Conservation (phyloP, 2,329 filamentous ascomycete species). For the Hyphodiscus sp. region DNA sequence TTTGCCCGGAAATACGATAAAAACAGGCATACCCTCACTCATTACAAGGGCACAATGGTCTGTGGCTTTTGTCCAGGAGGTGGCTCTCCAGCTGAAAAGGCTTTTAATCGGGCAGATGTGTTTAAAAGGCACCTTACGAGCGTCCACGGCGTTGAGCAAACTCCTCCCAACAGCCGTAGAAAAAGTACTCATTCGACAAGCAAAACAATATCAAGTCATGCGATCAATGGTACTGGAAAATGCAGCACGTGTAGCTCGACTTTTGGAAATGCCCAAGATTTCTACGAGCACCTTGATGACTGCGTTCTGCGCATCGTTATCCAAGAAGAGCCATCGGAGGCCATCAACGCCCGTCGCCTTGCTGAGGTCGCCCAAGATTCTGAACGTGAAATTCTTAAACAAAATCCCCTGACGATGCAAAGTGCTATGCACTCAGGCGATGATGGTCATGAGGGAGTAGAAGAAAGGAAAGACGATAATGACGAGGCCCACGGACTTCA, state of each 20-base stretch:
- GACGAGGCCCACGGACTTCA: not conserved
- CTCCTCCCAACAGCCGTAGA: conserved; percentile 78
- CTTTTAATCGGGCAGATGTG: conserved; percentile 89
- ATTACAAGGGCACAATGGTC: conserved; percentile 95
- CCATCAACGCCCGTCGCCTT: conserved; percentile 57
- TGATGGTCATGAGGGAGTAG: not conserved
- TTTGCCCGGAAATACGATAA: conserved; percentile 91
- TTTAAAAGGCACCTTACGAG: conserved; percentile 92
- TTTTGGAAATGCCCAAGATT: conserved; percentile 81
- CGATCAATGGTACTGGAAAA: conserved; percentile 71
- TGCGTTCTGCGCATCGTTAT: conserved; percentile 43
- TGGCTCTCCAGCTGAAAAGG: conserved; percentile 80
- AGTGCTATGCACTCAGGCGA: not conserved
- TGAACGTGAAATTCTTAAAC: not conserved
- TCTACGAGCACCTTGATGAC: conserved; percentile 86
- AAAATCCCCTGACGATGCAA: not conserved
- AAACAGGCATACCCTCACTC: conserved; percentile 87
- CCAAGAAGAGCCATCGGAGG: conserved; percentile 57
- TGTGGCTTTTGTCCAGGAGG: conserved; percentile 89
- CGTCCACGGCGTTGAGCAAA: conserved; percentile 87
- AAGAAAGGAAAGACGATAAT: not conserved
- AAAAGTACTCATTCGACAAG: conserved; percentile 41
- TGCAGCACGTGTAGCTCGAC: conserved; percentile 86
- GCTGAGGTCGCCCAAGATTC: conserved; percentile 41
- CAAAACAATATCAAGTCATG: conserved; percentile 53